Conservation (phyloP, 202 grass and related monocot genomes). For the Dendrocalamus latiflorus region DNA sequence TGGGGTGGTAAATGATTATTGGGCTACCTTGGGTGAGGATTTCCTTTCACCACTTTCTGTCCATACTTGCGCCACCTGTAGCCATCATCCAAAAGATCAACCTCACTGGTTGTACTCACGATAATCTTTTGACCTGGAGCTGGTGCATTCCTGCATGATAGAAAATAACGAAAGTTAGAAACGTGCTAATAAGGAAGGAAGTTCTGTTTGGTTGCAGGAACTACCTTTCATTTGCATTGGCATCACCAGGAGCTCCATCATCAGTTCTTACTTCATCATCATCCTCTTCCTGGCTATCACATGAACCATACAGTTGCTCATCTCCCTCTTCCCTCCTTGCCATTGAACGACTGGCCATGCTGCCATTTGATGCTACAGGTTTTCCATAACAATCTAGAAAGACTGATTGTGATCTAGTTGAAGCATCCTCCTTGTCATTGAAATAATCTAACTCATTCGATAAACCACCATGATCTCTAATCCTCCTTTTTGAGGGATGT, state of each 20-base stretch:
- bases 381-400: constrained; percentile 17
- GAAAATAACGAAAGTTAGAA: constrained; percentile 17
- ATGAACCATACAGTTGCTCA: constrained; percentile 46
- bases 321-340: constrained; percentile 19
- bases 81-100: constrained; percentile 83
- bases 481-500: constrained; percentile 35
- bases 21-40: constrained; percentile 64
- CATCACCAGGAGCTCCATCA: constrained; percentile 6
- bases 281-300: constrained; percentile 37
- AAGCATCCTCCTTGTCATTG: constrained; percentile 14
- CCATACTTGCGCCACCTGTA: constrained; percentile 79
- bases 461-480: constrained; percentile 27
- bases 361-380: constrained; percentile 6
- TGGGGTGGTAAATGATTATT: background rate
- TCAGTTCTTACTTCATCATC: constrained; percentile 10
- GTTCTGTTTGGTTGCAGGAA: background rate
- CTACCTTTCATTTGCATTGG: constrained; percentile 48
- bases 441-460: constrained; percentile 27
- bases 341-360: background rate
- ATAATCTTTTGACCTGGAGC: constrained; percentile 57
- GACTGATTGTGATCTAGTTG: constrained; percentile 18
- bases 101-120: constrained; percentile 62
- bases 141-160: constrained; percentile 35
- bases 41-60: constrained; percentile 71
- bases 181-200: background rate